Evolutionary conservation across 2,329 filamentous ascomycete species (phyloP).

Genomic region (Talaromyces sp.): DNA sequence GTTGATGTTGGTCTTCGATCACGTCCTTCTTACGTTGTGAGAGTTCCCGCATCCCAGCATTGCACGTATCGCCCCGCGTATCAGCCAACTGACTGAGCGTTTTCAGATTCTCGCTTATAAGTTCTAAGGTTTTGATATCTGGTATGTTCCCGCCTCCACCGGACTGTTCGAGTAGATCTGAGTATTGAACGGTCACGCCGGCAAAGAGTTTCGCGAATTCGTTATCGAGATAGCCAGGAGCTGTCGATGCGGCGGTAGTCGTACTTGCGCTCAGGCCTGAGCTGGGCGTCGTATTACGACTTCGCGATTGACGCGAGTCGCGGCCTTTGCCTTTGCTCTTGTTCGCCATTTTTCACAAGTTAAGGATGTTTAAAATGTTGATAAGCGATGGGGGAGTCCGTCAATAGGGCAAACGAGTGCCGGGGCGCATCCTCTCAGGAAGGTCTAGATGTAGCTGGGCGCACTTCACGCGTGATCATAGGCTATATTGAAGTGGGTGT

Average conservation of each 20-base stretch:
- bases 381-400: not conserved
- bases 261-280: conserved; percentile 49
- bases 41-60: conserved; percentile 58
- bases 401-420: not conserved
- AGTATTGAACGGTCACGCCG: conserved; percentile 50
- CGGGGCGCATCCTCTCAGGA: not conserved
- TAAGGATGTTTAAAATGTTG: not conserved
- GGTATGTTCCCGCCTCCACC: conserved; percentile 48
- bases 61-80: conserved; percentile 55
- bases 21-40: conserved; percentile 57
- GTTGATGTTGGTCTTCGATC: conserved; percentile 49
- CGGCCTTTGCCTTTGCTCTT: conserved; percentile 54
- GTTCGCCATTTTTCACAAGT: conserved; percentile 27
- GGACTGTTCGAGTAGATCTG: conserved; percentile 56
- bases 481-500: not conserved
- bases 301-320: conserved; percentile 53
- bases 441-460: not conserved
- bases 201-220: conserved; percentile 48
- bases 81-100: conserved; percentile 56
- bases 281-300: conserved; percentile 61
- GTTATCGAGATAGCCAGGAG: conserved; percentile 55
- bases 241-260: conserved; percentile 30
- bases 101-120: conserved; percentile 54
- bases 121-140: conserved; percentile 46
- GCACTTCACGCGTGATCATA: not conserved